These are phyloP conservation scores for Russula virescens DNA, from an alignment of 768 basidiomycete genomes.

Conservation along the genomic window DNA sequence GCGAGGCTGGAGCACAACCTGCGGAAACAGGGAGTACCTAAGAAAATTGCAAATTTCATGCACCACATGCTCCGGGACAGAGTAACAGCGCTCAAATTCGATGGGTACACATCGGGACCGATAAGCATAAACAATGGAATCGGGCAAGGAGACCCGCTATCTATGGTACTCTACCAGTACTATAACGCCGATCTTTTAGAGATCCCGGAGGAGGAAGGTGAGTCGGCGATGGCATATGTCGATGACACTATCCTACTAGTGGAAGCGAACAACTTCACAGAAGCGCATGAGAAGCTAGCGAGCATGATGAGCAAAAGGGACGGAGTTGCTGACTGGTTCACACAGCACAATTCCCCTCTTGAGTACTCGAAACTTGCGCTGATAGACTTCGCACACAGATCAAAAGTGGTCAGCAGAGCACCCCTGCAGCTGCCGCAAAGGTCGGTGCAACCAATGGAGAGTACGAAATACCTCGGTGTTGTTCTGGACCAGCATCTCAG, in stretches of 20 bases:
- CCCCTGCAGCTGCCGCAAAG: not conserved
- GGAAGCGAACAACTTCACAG: slow-evolving; percentile 24
- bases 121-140: not conserved
- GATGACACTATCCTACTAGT: slow-evolving; percentile 24
- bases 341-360: not conserved
- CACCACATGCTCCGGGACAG: not conserved
- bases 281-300: not conserved
- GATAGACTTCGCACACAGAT: not conserved
- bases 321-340: not conserved
- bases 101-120: not conserved
- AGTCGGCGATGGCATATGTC: not conserved
- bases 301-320: not conserved
- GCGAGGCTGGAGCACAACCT: not conserved
- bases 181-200: slow-evolving; percentile 9
- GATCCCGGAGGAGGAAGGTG: not conserved
- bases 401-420: not conserved
- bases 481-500: not conserved
- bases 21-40: not conserved
- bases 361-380: slow-evolving; percentile 2
- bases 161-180: not conserved
- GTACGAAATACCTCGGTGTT: not conserved
- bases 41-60: not conserved
- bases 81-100: not conserved
- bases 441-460: rapidly evolving
- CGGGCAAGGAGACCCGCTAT: slow-evolving; percentile 2